Conservation (phyloP, 192 early-diverging fungal species). For the Hyaloraphidium curvatum region DNA sequence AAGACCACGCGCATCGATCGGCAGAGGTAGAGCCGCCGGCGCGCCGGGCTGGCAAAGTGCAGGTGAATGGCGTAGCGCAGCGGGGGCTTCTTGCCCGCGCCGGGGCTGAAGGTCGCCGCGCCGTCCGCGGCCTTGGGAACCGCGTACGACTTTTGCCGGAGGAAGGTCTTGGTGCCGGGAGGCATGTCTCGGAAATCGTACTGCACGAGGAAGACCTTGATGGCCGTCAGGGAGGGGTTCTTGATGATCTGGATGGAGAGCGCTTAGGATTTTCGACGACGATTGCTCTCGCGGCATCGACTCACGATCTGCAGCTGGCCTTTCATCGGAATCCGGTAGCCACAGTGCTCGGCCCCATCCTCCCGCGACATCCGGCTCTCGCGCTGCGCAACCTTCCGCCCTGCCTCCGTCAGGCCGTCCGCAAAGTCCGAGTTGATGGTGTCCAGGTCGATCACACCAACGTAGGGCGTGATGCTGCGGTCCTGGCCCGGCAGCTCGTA, state of each 20-base stretch:
- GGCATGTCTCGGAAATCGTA: constrained; percentile 67
- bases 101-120: constrained; percentile 1
- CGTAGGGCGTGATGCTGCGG: constrained; percentile 53
- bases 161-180: constrained; percentile 44
- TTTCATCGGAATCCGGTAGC: constrained; percentile 45
- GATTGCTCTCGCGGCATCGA: no score
- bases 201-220: constrained; percentile 59
- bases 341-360: constrained; percentile 6
- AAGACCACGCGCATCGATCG: constrained; percentile 53
- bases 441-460: constrained; percentile 49
- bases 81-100: constrained; percentile 4
- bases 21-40: constrained; percentile 38
- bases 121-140: constrained; percentile 6
- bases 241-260: constrained; percentile 35
- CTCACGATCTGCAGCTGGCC: constrained; percentile 55
- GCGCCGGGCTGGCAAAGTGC: constrained; percentile 37
- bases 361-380: background rate
- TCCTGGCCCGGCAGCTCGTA: constrained; percentile 45
- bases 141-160: constrained; percentile 57
- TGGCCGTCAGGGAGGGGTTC: constrained; percentile 51
- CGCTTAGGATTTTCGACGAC: background rate
- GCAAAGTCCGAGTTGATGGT: no score
- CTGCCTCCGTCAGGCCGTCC: constrained; percentile 3
- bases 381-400: background rate
- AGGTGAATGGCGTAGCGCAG: constrained; percentile 62